Evolutionary conservation across 495 filamentous ascomycete species (phyloP), one percentile per base, ranked within the genome.

Genomic region (Monascus purpureus): DNA sequence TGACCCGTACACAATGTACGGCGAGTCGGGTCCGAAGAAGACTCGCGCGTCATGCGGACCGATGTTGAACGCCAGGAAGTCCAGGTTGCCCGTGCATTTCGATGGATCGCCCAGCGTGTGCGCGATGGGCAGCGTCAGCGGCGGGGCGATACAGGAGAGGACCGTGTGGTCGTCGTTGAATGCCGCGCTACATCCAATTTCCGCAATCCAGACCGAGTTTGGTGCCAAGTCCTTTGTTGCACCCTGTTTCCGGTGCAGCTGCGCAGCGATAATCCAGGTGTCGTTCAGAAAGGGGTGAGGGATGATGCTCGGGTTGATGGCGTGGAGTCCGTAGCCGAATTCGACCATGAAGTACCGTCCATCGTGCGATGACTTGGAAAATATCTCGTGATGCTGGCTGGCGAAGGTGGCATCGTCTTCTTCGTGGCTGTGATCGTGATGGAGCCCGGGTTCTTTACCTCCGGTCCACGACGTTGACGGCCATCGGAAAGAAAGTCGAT

Each of bases 1-100:
- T n/a, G 63, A 66, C 11, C 67, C 67, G 30, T 56, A 72, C 1
- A 67, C 39, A 2, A 44, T 52, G 26, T 57, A 64, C 0, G 67
- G 63, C 8, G 37, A 43, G 2, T 51, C 41, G 0, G 65, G 65
- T 0, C 69, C 67, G 38, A 63, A 65, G 45, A 72, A 65, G 9
- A 71, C 60, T 14, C 67, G 49, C 2, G 65, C 65, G 33, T 74
- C 68, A 38, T 66, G 65, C 1, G 63, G 64, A 0, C 68, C 67
- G 18, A 58, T 29, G 36, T 48, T 65, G 11, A 61, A 31, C 18
- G 28, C 40, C 12, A 61, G 38, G 18, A 42, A 42, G 2, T 38
- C 47, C 8, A 61, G 34, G 3, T 62, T 49, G 6, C 55, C 62
- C 7, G 40, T 19, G 46, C 66, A 69, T 12, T 60, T 55, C 32